Conservation (phyloP, 495 filamentous ascomycete genomes). For the Lophiostoma macrostomum region DNA sequence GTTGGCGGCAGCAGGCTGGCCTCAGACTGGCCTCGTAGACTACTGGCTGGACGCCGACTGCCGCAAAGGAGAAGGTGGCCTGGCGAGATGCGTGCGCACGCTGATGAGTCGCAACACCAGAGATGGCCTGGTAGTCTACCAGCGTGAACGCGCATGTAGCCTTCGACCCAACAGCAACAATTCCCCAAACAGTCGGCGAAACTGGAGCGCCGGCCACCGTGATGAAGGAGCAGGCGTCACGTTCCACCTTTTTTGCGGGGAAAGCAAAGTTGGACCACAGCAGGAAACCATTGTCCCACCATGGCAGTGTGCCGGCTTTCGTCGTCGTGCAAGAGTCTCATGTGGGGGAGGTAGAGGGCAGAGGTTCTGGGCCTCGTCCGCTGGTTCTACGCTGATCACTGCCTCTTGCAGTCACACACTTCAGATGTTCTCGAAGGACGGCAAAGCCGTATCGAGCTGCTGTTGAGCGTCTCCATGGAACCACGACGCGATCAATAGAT, state of each 20-base stretch:
- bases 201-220: constrained; percentile 10
- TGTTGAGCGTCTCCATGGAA: constrained; percentile 1
- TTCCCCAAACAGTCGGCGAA: constrained; percentile 10
- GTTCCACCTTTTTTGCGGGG: constrained; percentile 1
- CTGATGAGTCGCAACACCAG: too few species aligned
- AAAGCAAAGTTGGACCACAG: background rate
- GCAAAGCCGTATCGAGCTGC: background rate
- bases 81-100: background rate
- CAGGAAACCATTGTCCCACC: background rate
- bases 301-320: too few species aligned
- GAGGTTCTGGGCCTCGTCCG: background rate
- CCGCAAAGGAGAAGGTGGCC: background rate
- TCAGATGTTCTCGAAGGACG: background rate
- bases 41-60: too few species aligned
- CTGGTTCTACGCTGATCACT: background rate
- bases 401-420: background rate
- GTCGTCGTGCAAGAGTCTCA: too few species aligned
- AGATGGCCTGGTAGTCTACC: too few species aligned
- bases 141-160: too few species aligned
- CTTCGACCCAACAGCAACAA: too few species aligned
- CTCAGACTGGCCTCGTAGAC: background rate
- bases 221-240: background rate
- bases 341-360: too few species aligned
- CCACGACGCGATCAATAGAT: background rate
- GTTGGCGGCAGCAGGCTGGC: constrained; percentile 2